Base-by-base conservation (phyloP, 192 early-diverging fungal genomes). In the Dissophora ornata region DNA sequence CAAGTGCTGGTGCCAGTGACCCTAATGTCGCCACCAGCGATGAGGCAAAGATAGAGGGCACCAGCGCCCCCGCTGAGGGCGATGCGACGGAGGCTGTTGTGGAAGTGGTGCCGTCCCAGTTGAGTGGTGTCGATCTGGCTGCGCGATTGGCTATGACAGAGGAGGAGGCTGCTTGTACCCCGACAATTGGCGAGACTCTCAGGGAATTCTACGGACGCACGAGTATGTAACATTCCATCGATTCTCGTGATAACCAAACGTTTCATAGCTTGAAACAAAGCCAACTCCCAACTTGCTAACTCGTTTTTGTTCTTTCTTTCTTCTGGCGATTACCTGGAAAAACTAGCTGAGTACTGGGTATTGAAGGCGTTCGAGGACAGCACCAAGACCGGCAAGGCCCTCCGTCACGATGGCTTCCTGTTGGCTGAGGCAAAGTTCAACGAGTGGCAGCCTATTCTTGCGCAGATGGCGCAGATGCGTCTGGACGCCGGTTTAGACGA, bases 131-230 rank as follows among this genome's bases (percentile, higher is more conserved):
- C 7, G 73, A 77, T 62, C 45, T 71, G 15, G 69, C 68, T 13
- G 77, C 77, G 4, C 77, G 77, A 30, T 18, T 71, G 45, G 73
- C 73, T 15, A 77, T 75, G 62, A 80, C 71, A 5, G 81, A 80
- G 28, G 81, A 80, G 24, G 79, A 82, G 53, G 67, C 71, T 16
- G 45, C 79, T 12, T 62, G 63, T 61, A 74, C 80, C 0, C 82
- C 82, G 1, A 79, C 60, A 12, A 75, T 79, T 32, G 75, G 79
- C n/a, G 82, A 84, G 51, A 69, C 67, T 0, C 57, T 84, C 46
- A 62, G 66, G n/a, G 82, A 81, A 38, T 84, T 81, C 28, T 84
- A 84, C 54, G 82, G 74, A 18, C 71, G 82, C 32, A 84, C 79
- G 16, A 73, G 81, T 82, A 82, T 61, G 2, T 69, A 5, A 10